Evolutionary conservation across 2,329 filamentous ascomycete genomes (phyloP).

Genomic region (Teratosphaeria nubilosa): DNA sequence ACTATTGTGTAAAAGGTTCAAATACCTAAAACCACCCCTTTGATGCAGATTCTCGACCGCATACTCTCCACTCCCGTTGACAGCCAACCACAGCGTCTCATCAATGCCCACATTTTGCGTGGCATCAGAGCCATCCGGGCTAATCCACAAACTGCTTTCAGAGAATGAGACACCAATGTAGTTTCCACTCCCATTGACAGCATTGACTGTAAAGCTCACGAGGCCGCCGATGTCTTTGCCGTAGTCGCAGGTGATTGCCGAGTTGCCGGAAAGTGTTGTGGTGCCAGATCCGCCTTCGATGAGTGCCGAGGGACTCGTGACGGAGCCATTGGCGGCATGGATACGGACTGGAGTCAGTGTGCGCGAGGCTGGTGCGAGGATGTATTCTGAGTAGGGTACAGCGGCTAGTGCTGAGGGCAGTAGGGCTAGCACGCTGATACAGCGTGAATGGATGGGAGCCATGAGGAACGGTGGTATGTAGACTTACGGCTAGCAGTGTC

Average conservation of each 20-base stretch:
- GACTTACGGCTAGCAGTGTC: neutral
- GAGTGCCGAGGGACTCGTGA: constrained; percentile 25
- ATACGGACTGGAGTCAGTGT: constrained; percentile 24
- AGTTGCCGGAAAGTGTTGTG: constrained; percentile 23
- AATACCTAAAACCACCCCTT: constrained; percentile 44
- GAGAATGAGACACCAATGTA: constrained; percentile 33
- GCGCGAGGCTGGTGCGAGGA: constrained; percentile 29
- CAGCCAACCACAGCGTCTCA: constrained; percentile 37
- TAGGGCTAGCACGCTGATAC: neutral
- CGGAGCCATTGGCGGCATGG: constrained; percentile 29
- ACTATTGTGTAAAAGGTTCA: constrained; percentile 31
- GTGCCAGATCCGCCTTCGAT: constrained; percentile 15
- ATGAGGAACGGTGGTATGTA: neutral
- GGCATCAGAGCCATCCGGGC: constrained; percentile 36
- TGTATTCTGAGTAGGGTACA: constrained; percentile 27
- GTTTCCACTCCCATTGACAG: constrained; percentile 26
- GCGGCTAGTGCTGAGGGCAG: neutral
- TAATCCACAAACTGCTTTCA: constrained; percentile 39
- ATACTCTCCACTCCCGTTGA: constrained; percentile 27
- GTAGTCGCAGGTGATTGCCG: constrained; percentile 32
- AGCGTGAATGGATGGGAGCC: neutral
- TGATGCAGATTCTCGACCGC: constrained; percentile 33
- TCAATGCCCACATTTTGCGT: constrained; percentile 33
- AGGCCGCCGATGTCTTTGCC: constrained; percentile 31
- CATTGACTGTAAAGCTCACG: constrained; percentile 33